phyloP scores from a whole-genome alignment of 306 rosid species.

The Medicago truncatula region MtrunA17r5.0-ANR NC_053042.1:12985001-12985500 shows the following conservation, averaged over 20 bases:
- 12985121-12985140: no score
- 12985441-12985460: not conserved
- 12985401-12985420: not conserved
- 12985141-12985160: not conserved
- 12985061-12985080: not conserved
- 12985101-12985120: not conserved
- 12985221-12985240: no score
- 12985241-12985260: no score
- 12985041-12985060: not conserved
- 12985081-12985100: no score
- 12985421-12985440: not conserved
- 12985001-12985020: not conserved
- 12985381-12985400: not conserved
- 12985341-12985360: not conserved
- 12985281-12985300: not conserved
- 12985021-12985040: not conserved
- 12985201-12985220: not conserved
- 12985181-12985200: not conserved
- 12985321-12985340: not conserved
- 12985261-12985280: no score
- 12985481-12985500: not conserved
- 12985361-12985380: not conserved
- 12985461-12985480: not conserved
- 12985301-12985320: not conserved
- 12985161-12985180: not conserved